phyloP scores from a whole-genome alignment of 768 basidiomycete genomes.

The button mushroom (Agaricus bisporus) region DNA sequence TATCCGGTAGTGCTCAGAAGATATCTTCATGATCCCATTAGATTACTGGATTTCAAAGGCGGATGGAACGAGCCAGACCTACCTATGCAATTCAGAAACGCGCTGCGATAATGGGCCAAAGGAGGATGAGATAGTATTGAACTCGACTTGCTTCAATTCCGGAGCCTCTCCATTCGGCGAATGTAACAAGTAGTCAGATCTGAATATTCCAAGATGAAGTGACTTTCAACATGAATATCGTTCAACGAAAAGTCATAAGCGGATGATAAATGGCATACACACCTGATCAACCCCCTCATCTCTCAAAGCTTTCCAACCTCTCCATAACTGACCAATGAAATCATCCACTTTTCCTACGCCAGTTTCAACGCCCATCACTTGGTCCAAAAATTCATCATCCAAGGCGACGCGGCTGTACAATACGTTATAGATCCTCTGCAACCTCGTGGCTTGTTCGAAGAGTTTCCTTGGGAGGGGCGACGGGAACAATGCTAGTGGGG shows the following conservation, averaged over 20 bases:
- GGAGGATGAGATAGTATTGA: slow-evolving; percentile 93
- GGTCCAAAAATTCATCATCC: slow-evolving; percentile 75
- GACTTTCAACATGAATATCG: slow-evolving; percentile 37
- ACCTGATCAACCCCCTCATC: slow-evolving; percentile 53
- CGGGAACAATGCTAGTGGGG: slow-evolving; percentile 85
- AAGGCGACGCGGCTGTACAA: slow-evolving; percentile 82
- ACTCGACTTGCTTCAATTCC: slow-evolving; percentile 89
- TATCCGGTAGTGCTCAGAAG: slow-evolving; percentile 61
- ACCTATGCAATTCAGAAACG: slow-evolving; percentile 74
- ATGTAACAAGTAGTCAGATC: slow-evolving; percentile 93
- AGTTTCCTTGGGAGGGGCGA: slow-evolving; percentile 74
- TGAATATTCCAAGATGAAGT: slow-evolving; percentile 83
- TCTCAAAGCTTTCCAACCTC: slow-evolving; percentile 72
- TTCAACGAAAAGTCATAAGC: background rate
- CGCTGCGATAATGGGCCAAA: slow-evolving; percentile 77
- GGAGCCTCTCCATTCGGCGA: slow-evolving; percentile 29
- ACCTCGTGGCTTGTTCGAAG: slow-evolving; percentile 54
- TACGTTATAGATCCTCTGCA: slow-evolving; percentile 78
- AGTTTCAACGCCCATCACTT: slow-evolving; percentile 70
- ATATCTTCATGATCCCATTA: slow-evolving; percentile 41
- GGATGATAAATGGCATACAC: slow-evolving; percentile 3
- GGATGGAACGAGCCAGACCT: slow-evolving; percentile 7
- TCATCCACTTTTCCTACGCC: slow-evolving; percentile 81
- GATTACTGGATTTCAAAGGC: background rate
- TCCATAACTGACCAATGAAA: slow-evolving; percentile 85